These are phyloP conservation scores for Pythium rhizo-oryzae DNA, from an alignment of 352 stramenopile species.

Conservation along the genomic window DNA sequence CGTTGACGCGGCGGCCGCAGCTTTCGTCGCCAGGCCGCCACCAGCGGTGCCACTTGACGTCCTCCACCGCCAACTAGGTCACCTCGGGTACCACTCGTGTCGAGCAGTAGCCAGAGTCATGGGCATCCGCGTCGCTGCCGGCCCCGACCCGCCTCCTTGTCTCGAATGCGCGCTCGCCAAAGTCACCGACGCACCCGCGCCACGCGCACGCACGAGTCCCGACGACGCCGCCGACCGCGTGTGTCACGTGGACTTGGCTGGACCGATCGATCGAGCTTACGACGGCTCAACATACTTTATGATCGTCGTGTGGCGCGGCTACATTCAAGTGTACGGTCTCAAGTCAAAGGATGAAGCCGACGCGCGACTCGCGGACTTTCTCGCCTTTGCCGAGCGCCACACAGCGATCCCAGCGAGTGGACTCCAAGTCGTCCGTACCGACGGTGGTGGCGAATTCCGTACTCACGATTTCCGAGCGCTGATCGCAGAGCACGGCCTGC, in stretches of 20 bases:
- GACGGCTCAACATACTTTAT: constrained; percentile 5
- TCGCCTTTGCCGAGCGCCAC: constrained; percentile 5
- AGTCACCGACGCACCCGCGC: not conserved
- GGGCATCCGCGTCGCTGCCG: not conserved
- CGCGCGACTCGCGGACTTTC: not conserved
- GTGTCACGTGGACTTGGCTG: constrained; percentile 1
- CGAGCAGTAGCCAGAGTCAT: not conserved
- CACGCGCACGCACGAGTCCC: not conserved
- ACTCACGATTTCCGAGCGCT: constrained; percentile 7
- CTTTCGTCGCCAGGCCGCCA: not conserved
- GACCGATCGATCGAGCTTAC: not conserved
- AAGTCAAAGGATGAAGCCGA: not conserved
- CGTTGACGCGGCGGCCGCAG: not conserved
- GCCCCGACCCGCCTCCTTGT: constrained; percentile 1
- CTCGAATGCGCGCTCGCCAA: constrained; percentile 6
- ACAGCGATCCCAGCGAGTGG: not conserved
- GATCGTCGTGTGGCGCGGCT: not conserved
- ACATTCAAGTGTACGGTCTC: not conserved
- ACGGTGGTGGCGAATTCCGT: constrained; percentile 9
- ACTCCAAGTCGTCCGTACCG: constrained; percentile 7
- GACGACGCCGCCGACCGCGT: not conserved
- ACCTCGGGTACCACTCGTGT: constrained; percentile 2
- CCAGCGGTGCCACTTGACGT: too few species aligned
- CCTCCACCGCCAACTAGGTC: constrained; percentile 6
- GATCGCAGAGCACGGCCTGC: not conserved